Percentiles rank a stretch among this genome's conserved stretches.
phyloP scores from a whole-genome alignment of 352 stramenopile species.

The Phytophthora cryptogea region DNA sequence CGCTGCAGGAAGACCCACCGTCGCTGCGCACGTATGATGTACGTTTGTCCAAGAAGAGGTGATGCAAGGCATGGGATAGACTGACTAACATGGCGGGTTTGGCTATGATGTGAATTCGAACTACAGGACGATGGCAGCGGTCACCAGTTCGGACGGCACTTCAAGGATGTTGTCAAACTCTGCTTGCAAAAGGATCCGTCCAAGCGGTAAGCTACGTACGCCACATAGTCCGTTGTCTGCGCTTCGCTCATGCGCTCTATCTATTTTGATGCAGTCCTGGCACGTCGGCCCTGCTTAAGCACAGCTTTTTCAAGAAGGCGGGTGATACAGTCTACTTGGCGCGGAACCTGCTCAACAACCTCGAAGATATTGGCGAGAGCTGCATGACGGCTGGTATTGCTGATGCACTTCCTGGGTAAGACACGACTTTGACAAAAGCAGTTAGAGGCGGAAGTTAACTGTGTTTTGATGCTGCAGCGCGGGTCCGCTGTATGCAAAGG shows the following conservation, averaged over 20 bases:
- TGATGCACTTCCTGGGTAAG: conserved; percentile 80
- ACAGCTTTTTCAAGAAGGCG: conserved; percentile 92
- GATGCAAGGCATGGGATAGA: background rate
- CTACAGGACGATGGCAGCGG: conserved; percentile 79
- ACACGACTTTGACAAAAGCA: background rate
- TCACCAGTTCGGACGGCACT: conserved; percentile 85
- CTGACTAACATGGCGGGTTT: background rate
- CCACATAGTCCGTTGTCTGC: background rate
- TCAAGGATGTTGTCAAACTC: conserved; percentile 90
- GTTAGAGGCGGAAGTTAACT: background rate
- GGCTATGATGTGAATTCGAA: conserved; percentile 2
- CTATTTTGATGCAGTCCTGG: conserved; percentile 53
- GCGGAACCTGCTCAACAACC: conserved; percentile 64
- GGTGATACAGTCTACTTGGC: conserved; percentile 71
- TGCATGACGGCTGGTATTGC: conserved; percentile 86
- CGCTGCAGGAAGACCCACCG: conserved; percentile 96
- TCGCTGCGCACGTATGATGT: conserved; percentile 90
- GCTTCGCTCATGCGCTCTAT: background rate
- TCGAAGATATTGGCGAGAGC: conserved; percentile 89
- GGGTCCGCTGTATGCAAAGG: conserved; percentile 84
- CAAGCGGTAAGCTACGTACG: conserved; percentile 58
- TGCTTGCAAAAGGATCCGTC: conserved; percentile 88
- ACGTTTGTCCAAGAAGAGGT: conserved; percentile 21
- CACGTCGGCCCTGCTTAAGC: conserved; percentile 83
- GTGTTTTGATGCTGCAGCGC: conserved; percentile 38